Conservation (phyloP, 164 flowering plant genomes). For the Taxillus chinensis region DNA sequence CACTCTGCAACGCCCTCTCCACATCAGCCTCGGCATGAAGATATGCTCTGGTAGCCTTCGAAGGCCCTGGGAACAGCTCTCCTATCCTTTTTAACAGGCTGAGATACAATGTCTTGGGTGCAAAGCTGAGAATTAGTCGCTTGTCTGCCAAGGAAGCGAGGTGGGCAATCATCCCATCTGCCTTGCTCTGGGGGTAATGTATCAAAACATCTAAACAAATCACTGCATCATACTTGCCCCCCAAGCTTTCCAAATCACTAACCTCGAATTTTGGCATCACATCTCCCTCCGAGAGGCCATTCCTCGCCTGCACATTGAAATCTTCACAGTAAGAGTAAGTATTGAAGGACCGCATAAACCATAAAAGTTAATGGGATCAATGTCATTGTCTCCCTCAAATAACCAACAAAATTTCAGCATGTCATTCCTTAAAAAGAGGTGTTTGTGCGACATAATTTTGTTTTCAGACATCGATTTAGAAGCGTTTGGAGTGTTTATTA, state of each 20-base stretch:
- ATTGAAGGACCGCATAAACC: too few species aligned
- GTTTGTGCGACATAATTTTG: too few species aligned
- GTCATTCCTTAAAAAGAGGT: too few species aligned
- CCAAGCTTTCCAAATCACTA: slow-evolving; percentile 73
- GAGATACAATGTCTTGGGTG: slow-evolving; percentile 89
- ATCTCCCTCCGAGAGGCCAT: slow-evolving; percentile 11
- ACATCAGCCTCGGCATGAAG: slow-evolving; percentile 89
- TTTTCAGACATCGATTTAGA: too few species aligned
- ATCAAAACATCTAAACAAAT: slow-evolving; percentile 89
- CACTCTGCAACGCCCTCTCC: slow-evolving; percentile 75
- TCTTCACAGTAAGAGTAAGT: too few species aligned
- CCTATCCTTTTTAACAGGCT: slow-evolving; percentile 78
- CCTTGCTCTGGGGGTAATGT: slow-evolving; percentile 92
- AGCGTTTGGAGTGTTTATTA: too few species aligned
- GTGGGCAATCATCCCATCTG: slow-evolving; percentile 92
- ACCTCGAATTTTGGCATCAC: slow-evolving; percentile 79
- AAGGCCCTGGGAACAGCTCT: slow-evolving; percentile 96
- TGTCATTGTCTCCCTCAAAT: too few species aligned
- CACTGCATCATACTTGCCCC: slow-evolving; percentile 79
- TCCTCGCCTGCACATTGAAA: too few species aligned
- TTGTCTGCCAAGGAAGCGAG: slow-evolving; percentile 82
- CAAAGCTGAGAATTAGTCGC: slow-evolving; percentile 77
- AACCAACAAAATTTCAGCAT: too few species aligned
- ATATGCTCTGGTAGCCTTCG: slow-evolving; percentile 96
- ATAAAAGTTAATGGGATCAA: too few species aligned